A percentile compares a stretch with the other conserved stretches of the same genome.
Conservation (phyloP, 73 alveolate species). For the Paramecium sexaurelia region DNA sequence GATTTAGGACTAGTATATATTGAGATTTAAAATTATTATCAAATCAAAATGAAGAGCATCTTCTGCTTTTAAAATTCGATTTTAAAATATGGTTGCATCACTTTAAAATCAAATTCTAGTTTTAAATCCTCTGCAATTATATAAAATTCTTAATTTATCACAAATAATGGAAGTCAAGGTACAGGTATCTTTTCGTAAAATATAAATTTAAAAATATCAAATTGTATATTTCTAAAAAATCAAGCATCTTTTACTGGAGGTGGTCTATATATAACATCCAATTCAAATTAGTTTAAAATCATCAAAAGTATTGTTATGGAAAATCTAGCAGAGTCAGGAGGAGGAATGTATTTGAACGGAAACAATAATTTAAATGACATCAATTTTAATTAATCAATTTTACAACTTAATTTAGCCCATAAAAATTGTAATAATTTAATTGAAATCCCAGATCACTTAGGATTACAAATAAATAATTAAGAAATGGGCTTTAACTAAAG, state of each 20-base stretch:
- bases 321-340: background rate
- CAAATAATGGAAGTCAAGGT: background rate
- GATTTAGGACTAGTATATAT: background rate
- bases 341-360: background rate
- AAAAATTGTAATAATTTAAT: background rate
- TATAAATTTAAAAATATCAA: too few species aligned
- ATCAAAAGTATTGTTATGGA: background rate
- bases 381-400: background rate
- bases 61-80: background rate
- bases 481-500: background rate
- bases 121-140: background rate
- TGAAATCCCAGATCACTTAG: background rate
- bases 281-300: background rate
- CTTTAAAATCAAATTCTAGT: background rate
- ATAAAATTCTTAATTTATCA: background rate
- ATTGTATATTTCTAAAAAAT: background rate
- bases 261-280: background rate
- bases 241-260: background rate
- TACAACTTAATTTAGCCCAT: background rate
- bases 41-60: background rate
- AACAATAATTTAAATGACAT: too few species aligned
- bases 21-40: background rate
- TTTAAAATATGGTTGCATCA: background rate
- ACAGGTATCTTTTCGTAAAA: background rate
- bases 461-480: too few species aligned